These are phyloP conservation scores for Cardamine chenopodiifolia DNA, from an alignment of 345 rosid species.

Conservation along the genomic window DNA sequence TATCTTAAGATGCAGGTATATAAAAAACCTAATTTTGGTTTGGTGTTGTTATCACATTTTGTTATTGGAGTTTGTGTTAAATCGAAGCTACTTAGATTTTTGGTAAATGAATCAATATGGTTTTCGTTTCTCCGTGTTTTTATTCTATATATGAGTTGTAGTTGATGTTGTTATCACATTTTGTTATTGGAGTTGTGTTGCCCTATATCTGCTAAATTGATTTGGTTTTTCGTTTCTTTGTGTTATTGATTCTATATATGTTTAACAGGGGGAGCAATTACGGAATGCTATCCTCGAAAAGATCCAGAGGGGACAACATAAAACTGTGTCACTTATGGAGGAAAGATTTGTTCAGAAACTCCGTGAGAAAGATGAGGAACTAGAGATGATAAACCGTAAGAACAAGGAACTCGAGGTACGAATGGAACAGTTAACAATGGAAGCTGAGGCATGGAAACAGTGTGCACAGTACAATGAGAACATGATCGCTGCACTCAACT, in stretches of 20 bases:
- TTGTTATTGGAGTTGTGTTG: background rate
- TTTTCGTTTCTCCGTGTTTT: background rate
- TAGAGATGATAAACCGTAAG: constrained; percentile 66
- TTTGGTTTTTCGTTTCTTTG: background rate
- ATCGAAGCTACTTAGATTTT: background rate
- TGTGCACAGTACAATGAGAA: constrained; percentile 72
- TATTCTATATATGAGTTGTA: background rate
- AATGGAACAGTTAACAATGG: constrained; percentile 65
- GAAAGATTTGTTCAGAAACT: constrained; percentile 62
- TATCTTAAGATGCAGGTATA: constrained; percentile 68
- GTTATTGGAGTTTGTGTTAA: background rate
- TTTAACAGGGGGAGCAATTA: constrained; percentile 60
- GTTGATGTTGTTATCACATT: background rate
- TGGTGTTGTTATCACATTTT: background rate
- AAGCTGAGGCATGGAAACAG: constrained; percentile 82
- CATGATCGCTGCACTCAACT: constrained; percentile 66
- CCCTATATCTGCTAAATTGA: background rate
- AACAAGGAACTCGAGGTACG: constrained; percentile 77
- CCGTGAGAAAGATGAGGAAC: constrained; percentile 71
- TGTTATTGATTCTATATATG: background rate
- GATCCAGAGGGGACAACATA: constrained; percentile 62
- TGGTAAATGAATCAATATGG: too few relatives aligned
- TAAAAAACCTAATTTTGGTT: background rate
- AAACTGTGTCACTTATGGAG: constrained; percentile 62
- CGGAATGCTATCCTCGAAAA: constrained; percentile 59